These are phyloP conservation scores for Saccharomyces paradoxus DNA, from an alignment of 805 yeast species.

Conservation along the genomic window DNA sequence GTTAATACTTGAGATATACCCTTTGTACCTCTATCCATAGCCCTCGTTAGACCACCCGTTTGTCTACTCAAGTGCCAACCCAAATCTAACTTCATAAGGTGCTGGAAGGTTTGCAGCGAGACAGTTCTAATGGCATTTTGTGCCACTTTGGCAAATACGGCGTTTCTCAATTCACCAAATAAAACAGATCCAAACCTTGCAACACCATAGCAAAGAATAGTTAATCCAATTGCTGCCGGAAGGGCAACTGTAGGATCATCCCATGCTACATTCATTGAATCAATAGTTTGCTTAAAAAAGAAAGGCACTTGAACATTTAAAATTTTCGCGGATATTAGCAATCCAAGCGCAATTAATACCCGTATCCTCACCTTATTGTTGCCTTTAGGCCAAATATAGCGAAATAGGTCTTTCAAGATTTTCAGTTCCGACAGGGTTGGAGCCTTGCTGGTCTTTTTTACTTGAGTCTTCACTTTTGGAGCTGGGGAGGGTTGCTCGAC, in stretches of 20 bases:
- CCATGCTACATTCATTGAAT: constrained; percentile 91
- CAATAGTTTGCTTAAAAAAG: constrained; percentile 80
- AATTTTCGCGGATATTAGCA: constrained; percentile 73
- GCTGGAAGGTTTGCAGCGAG: constrained; percentile 79
- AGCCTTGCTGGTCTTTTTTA: constrained; percentile 4
- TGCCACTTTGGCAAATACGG: constrained; percentile 90
- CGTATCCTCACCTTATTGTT: constrained; percentile 59
- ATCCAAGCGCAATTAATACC: constrained; percentile 64
- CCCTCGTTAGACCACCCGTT: constrained; percentile 93
- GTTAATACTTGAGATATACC: constrained; percentile 89
- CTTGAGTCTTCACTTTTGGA: not conserved
- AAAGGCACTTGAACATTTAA: constrained; percentile 94
- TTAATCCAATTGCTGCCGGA: constrained; percentile 46
- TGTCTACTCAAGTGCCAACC: constrained; percentile 86
- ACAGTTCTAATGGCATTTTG: constrained; percentile 89
- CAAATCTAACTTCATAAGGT: constrained; percentile 73
- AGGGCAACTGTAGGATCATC: constrained; percentile 52
- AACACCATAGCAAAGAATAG: constrained; percentile 80
- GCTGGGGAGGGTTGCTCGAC: not conserved
- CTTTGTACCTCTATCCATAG: constrained; percentile 95
- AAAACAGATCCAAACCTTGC: constrained; percentile 91
- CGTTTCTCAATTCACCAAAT: constrained; percentile 91
- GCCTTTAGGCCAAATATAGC: constrained; percentile 76
- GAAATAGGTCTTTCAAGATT: constrained; percentile 55
- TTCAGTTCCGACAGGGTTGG: constrained; percentile 34